Evolutionary conservation across 2,329 filamentous ascomycete genomes (phyloP).

Genomic region (Chrysosporium keratinophilum): DNA sequence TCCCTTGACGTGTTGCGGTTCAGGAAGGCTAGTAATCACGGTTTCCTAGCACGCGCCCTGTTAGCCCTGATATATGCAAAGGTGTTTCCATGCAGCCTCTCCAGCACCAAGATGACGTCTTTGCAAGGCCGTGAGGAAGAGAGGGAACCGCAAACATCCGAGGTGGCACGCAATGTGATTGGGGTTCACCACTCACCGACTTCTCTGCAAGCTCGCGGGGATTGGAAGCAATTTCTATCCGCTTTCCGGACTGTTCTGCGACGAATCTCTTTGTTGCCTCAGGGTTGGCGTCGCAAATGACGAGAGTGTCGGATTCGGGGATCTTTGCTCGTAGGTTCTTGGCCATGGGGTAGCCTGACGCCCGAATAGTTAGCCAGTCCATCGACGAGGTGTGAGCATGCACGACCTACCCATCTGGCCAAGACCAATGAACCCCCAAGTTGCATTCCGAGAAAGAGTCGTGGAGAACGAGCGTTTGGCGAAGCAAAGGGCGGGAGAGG

Average conservation of each 20-base stretch:
- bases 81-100: not conserved
- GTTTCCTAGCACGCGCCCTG: conserved; percentile 53
- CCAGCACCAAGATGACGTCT: conserved; percentile 14
- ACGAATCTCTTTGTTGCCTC: conserved; percentile 47
- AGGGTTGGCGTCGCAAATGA: conserved; percentile 56
- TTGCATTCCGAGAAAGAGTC: conserved; percentile 36
- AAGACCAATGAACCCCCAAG: conserved; percentile 51
- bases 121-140: conserved; percentile 13
- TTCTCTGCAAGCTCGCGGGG: conserved; percentile 56
- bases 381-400: not conserved
- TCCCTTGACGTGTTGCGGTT: conserved; percentile 73
- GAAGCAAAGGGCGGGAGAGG: not conserved
- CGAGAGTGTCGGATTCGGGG: conserved; percentile 50
- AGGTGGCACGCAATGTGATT: not conserved
- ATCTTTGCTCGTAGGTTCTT: conserved; percentile 59
- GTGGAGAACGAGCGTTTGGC: conserved; percentile 36
- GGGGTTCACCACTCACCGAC: conserved; percentile 44
- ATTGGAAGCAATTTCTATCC: conserved; percentile 47
- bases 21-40: conserved; percentile 79
- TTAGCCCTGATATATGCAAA: conserved; percentile 15
- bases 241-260: conserved; percentile 42
- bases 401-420: conserved; percentile 48
- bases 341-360: conserved; percentile 60
- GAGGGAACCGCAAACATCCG: not conserved
- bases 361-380: not conserved